Evolutionary conservation across 2,329 filamentous ascomycete genomes (phyloP).

Genomic region (Botrytis tulipae): DNA sequence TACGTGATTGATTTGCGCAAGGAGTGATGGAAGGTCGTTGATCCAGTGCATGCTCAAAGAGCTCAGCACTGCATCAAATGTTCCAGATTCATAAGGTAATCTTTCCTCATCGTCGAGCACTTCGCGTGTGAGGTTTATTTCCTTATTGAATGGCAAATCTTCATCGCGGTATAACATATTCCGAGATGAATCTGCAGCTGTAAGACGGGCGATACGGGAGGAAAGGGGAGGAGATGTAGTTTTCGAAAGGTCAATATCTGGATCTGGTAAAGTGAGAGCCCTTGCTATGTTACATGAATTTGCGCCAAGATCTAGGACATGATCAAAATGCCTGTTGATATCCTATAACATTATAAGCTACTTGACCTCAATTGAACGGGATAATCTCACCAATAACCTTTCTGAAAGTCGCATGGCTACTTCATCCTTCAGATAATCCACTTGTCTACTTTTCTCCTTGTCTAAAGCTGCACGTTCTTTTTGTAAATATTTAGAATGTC

Average conservation of each 20-base stretch:
- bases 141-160: slow-evolving; percentile 69
- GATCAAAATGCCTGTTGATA: slow-evolving; percentile 83
- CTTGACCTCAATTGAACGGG: slow-evolving; percentile 8
- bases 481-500: slow-evolving; percentile 82
- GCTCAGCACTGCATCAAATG: slow-evolving; percentile 88
- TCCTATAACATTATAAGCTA: slow-evolving; percentile 54
- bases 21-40: slow-evolving; percentile 85
- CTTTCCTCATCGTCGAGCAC: slow-evolving; percentile 73
- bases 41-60: slow-evolving; percentile 94
- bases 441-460: slow-evolving; percentile 68
- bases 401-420: slow-evolving; percentile 83
- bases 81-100: slow-evolving; percentile 70
- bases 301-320: slow-evolving; percentile 87
- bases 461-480: slow-evolving; percentile 80
- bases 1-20: slow-evolving; percentile 80
- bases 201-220: slow-evolving; percentile 68
- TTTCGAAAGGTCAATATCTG: slow-evolving; percentile 57
- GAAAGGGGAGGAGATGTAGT: slow-evolving; percentile 62
- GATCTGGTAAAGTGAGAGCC: slow-evolving; percentile 69
- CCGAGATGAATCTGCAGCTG: slow-evolving; percentile 78
- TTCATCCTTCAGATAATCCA: slow-evolving; percentile 93
- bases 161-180: slow-evolving; percentile 78
- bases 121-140: slow-evolving; percentile 69
- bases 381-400: slow-evolving; percentile 65
- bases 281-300: slow-evolving; percentile 94